Evolutionary conservation across 768 basidiomycete genomes (phyloP), one percentile per base, ranked within the genome.

Genomic region (Leccinum subtestaceum): DNA sequence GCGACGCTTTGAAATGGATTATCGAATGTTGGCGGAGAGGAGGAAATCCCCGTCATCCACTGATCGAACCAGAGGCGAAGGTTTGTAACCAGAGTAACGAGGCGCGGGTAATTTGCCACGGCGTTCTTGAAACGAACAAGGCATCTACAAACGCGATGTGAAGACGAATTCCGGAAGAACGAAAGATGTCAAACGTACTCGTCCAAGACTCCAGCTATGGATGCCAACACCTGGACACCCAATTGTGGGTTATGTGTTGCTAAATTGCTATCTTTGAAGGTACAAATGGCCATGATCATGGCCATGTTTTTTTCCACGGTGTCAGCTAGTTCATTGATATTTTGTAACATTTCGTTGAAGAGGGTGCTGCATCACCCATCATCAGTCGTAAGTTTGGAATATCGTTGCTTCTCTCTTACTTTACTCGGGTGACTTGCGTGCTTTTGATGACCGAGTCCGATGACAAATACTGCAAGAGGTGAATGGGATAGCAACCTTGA

Each of bases 381-480:
- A 47, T 69, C 31, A 67, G 65, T 50, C 54, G 25, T 29, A 57
- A 56, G n/a, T 32, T 40, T 1, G 15, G 7, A 12, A 43, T 11
- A 29, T 19, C 4, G 19, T 31, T 5, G 17, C 11, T 21, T 6
- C 36, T 4, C 0, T 62, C 78, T 52, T 66, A 84, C 85, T 87
- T 86, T 43, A 80, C 77, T 36, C 75, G 70, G 45, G 79, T 78
- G 17, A 69, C 74, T 25, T 84, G 61, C 1, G 81, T 85, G 60
- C 82, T 84, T 67, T 84, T 84, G 40, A 86, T 65, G 7, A 88
- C 78, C 51, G 80, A 79, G 19, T 84, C 80, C 9, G 86, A 86
- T 0, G 86, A 78, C 43, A 84, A 69, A 66, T 85, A 86, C 84
- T 87, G 47, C 17, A 46, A 43, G 15, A 54, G 4, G 55, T 63